Evolutionary conservation across 164 flowering plant genomes (phyloP).

Genomic region (Sedum album): DNA sequence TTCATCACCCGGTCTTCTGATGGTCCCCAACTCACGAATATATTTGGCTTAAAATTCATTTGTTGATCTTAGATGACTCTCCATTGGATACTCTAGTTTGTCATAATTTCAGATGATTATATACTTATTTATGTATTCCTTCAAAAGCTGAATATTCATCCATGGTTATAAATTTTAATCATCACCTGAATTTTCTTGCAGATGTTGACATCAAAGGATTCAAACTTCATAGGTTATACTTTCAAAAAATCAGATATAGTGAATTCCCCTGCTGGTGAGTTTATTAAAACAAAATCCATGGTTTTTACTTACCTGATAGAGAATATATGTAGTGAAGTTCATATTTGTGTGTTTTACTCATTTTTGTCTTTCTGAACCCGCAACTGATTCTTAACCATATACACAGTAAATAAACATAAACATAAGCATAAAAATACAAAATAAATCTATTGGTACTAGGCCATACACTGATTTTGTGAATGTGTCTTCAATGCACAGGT

Average conservation of each 20-base stretch:
- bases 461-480: too few relatives aligned
- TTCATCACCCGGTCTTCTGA: not conserved
- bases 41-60: not conserved
- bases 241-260: conserved; percentile 72
- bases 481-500: conserved; percentile 35
- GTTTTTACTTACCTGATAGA: not conserved
- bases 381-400: not conserved
- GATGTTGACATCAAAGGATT: conserved; percentile 89
- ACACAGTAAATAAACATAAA: not conserved
- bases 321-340: not conserved
- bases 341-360: not conserved
- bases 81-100: not conserved
- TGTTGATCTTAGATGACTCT: not conserved
- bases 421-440: not conserved
- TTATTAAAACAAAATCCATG: not conserved
- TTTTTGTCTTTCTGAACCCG: not conserved
- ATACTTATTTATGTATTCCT: not conserved
- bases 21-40: not conserved
- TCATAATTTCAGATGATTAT: not conserved
- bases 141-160: not conserved
- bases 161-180: not conserved
- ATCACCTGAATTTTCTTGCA: conserved; percentile 21
- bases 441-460: too few relatives aligned
- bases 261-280: conserved; percentile 60
- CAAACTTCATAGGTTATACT: conserved; percentile 78